phyloP scores from a whole-genome alignment of 176 grass and related monocot species.

The Bothriochloa decipiens region DNA sequence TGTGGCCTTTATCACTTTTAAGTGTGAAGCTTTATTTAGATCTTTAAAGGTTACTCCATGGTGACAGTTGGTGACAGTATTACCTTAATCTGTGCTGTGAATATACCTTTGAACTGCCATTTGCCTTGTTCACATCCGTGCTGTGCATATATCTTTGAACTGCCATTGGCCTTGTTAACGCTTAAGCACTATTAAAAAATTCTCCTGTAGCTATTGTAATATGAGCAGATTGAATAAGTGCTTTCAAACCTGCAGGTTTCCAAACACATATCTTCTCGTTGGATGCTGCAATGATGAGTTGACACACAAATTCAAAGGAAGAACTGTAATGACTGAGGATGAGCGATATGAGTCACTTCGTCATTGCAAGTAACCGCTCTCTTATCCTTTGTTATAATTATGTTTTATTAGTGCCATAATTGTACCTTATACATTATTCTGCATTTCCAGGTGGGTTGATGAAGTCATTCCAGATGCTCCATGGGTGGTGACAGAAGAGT shows the following conservation, averaged over 20 bases:
- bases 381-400: slow-evolving; percentile 25
- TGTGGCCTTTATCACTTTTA: slow-evolving; percentile 12
- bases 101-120: not conserved
- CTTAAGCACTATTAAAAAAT: not conserved
- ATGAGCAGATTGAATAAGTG: slow-evolving; percentile 31
- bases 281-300: slow-evolving; percentile 92
- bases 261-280: slow-evolving; percentile 81
- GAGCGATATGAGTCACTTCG: slow-evolving; percentile 95
- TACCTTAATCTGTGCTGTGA: not conserved
- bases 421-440: slow-evolving; percentile 22
- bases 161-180: slow-evolving; percentile 26
- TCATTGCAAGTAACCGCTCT: slow-evolving; percentile 78
- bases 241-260: slow-evolving; percentile 64
- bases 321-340: slow-evolving; percentile 83
- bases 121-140: slow-evolving; percentile 33
- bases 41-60: not conserved
- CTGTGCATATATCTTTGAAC: not conserved
- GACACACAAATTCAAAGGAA: slow-evolving; percentile 79
- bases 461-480: slow-evolving; percentile 97
- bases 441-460: slow-evolving; percentile 78
- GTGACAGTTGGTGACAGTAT: not conserved
- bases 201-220: not conserved
- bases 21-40: not conserved
- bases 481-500: slow-evolving; percentile 86
- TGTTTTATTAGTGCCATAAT: not conserved